Evolutionary conservation across 2,329 filamentous ascomycete genomes (phyloP), one percentile per base, ranked within the genome.

Genomic region (Fusarium palustre): DNA sequence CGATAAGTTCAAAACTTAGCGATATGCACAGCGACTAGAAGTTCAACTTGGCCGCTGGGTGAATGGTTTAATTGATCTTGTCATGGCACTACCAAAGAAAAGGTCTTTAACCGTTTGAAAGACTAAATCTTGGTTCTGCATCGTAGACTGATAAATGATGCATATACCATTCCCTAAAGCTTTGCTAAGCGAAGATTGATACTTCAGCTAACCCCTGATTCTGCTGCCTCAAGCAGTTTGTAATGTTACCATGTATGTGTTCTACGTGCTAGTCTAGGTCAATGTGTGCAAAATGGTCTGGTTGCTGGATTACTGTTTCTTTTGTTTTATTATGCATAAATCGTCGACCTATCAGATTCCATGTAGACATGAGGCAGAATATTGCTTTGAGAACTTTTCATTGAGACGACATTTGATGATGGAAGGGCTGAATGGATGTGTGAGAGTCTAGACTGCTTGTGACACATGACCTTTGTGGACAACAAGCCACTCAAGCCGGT

Each of bases 1-100:
- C 18, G 10, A n/a, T 7, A 38, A 12, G 11, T 3, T 11, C 7
- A 1, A 20, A 6, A 38, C n/a, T 20, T 3, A 5, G 10, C 4
- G 5, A 2, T 18, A 7, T 20, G n/a, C 2, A 10, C n/a, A 5
- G 18, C n/a, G 18, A 38, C 3, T n/a, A n/a, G 1, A 11, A 1
- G 11, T 3, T 11, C 3, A n/a, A 5, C 7, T 6, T 12, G 1
- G 10, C 2, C 6, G 9, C 34, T n/a, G 18, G 10, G n/a, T n/a
- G 34, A 36, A 10, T n/a, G 10, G 18, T 11, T 38, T 5, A 10
- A 12, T 3, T 38, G 34, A n/a, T n/a, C 5, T 38, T n/a, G 34
- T 38, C 18, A 6, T 11, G 10, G 18, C 18, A n/a, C 3, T n/a
- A n/a, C n/a, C 10, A 38, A n/a, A n/a, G 34, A 36, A 16, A 5